Conservation (phyloP, 192 early-diverging fungal species). For the Backusella tuberculispora region DNA sequence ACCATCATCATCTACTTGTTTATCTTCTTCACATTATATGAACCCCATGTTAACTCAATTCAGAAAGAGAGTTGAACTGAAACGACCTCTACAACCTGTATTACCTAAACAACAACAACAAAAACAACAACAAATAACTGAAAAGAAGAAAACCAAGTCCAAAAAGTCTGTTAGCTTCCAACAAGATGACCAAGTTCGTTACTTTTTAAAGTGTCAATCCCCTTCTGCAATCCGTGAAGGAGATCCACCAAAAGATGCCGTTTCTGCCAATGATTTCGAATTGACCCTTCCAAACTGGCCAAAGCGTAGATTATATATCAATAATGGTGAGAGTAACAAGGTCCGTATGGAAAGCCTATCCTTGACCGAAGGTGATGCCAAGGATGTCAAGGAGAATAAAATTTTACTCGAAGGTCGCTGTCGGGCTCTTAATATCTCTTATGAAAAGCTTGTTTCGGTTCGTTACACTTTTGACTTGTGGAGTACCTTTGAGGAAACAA, state of each 20-base stretch:
- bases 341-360: constrained; percentile 7
- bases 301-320: constrained; percentile 56
- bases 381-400: constrained; percentile 45
- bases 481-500: constrained; percentile 69
- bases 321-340: constrained; percentile 17
- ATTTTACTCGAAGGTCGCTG: constrained; percentile 64
- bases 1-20: not conserved
- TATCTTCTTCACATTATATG: constrained; percentile 16
- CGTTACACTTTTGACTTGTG: constrained; percentile 86
- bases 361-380: constrained; percentile 26
- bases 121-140: not conserved
- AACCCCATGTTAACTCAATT: constrained; percentile 13
- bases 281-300: constrained; percentile 36
- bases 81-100: not conserved
- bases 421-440: constrained; percentile 85
- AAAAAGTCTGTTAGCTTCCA: constrained; percentile 72
- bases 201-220: constrained; percentile 72
- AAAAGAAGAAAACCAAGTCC: not conserved
- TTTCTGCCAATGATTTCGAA: constrained; percentile 30
- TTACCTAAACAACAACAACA: constrained; percentile 2
- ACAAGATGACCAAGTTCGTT: constrained; percentile 68
- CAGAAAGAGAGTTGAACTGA: constrained; percentile 6
- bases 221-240: constrained; percentile 52
- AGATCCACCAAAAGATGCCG: constrained; percentile 41
- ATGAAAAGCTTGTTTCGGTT: constrained; percentile 79